Percentiles rank a stretch among this genome's conserved stretches.
phyloP scores from a whole-genome alignment of 768 basidiomycete species.

The Boletellus ananas region DNA sequence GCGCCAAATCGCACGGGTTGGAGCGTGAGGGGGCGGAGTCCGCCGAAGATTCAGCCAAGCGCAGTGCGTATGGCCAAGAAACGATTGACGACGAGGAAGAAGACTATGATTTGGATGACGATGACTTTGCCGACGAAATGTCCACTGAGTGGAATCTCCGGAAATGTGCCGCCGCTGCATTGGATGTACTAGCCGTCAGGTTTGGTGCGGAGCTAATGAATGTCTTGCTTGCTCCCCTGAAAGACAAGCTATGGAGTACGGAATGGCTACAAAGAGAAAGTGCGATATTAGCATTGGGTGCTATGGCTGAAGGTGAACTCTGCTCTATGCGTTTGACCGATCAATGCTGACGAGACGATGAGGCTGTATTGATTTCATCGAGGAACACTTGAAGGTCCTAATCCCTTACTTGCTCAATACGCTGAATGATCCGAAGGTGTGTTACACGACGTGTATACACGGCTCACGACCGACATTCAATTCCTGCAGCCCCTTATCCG shows the following conservation, averaged over 20 bases:
- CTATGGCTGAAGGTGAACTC: constrained; percentile 91
- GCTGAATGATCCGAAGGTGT: constrained; percentile 86
- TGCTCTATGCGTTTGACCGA: not conserved
- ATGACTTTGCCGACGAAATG: constrained; percentile 90
- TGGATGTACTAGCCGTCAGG: constrained; percentile 93
- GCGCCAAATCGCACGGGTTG: constrained; percentile 77
- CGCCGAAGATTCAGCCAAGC: constrained; percentile 36
- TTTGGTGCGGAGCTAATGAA: constrained; percentile 88
- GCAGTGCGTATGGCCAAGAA: constrained; percentile 76
- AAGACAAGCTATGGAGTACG: constrained; percentile 87
- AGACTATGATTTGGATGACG: constrained; percentile 82
- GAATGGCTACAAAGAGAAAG: constrained; percentile 97
- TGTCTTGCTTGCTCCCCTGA: constrained; percentile 83
- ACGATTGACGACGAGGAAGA: constrained; percentile 83
- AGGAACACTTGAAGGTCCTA: constrained; percentile 90
- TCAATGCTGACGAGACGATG: constrained; percentile 9
- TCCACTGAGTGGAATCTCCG: constrained; percentile 98
- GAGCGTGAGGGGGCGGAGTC: constrained; percentile 59
- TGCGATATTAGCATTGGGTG: constrained; percentile 92
- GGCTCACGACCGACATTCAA: constrained; percentile 1
- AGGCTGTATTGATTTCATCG: constrained; percentile 97
- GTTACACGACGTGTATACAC: constrained; percentile 8
- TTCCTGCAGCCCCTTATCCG: constrained; percentile 81
- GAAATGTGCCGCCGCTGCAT: constrained; percentile 95
- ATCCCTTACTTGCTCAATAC: constrained; percentile 91